These are phyloP conservation scores for Leccinum ochraceum DNA, from an alignment of 768 basidiomycete genomes.

Conservation along the genomic window DNA sequence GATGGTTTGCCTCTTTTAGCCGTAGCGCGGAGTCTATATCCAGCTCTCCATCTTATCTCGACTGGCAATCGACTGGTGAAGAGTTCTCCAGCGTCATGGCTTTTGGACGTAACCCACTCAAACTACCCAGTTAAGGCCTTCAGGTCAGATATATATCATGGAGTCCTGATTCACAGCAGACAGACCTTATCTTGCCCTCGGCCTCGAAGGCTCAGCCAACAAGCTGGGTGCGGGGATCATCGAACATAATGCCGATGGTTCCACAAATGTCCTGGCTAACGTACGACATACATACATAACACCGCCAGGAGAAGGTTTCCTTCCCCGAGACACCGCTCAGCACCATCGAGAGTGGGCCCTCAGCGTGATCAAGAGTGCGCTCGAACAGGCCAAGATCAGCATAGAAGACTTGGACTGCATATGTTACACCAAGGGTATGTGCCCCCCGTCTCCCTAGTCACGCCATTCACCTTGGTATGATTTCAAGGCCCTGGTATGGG, in stretches of 20 bases:
- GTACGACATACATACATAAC: constrained; percentile 98
- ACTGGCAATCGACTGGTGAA: neutral
- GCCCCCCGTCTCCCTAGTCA: neutral
- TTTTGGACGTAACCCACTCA: constrained; percentile 25
- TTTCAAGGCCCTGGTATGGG: constrained; percentile 96
- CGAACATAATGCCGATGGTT: constrained; percentile 73
- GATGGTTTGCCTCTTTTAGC: no score
- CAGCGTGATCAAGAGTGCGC: constrained; percentile 75
- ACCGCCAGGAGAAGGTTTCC: constrained; percentile 96
- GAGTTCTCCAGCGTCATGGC: constrained; percentile 21
- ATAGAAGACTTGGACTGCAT: constrained; percentile 90
- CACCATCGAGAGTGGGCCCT: constrained; percentile 95
- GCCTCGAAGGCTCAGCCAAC: constrained; percentile 97
- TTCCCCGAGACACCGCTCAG: constrained; percentile 91
- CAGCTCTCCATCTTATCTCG: neutral
- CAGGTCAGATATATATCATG: constrained; percentile 14
- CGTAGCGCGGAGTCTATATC: no score
- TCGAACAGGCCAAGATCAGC: constrained; percentile 64
- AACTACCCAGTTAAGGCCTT: constrained; percentile 34
- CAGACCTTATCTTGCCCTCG: constrained; percentile 80
- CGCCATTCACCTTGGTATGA: constrained; percentile 1
- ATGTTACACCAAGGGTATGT: constrained; percentile 91
- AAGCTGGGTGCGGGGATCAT: constrained; percentile 95
- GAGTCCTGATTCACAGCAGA: constrained; percentile 40
- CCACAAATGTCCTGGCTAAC: constrained; percentile 82